These are phyloP conservation scores for Helicosporidium sp. DNA, from an alignment of 139 green algal genomes.

Conservation along the genomic window DNA sequence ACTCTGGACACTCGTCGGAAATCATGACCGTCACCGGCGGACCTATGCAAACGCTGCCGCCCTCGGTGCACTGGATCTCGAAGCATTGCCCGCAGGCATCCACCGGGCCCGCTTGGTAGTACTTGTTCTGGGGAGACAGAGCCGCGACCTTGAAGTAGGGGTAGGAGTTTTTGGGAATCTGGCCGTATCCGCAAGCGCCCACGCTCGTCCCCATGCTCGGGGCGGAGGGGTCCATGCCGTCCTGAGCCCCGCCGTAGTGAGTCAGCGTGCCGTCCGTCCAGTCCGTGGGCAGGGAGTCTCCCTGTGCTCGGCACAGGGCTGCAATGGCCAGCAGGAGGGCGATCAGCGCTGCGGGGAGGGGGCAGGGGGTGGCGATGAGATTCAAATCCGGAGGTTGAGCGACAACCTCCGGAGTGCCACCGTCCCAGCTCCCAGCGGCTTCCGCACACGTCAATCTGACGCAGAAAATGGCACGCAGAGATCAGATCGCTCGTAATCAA, in stretches of 20 bases:
- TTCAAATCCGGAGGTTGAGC: no score
- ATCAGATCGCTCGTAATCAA: no score
- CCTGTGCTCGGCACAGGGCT: slow-evolving; percentile 23
- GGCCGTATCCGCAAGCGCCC: slow-evolving; percentile 10
- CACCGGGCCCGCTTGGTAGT: slow-evolving; percentile 1
- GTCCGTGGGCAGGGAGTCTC: no score
- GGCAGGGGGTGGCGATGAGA: no score
- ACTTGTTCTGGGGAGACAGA: slow-evolving; percentile 3
- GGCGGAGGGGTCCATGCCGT: slow-evolving; percentile 13
- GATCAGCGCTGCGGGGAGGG: no score
- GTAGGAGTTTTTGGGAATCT: slow-evolving; percentile 8
- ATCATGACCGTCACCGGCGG: slow-evolving; percentile 20
- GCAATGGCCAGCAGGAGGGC: no score
- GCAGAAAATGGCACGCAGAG: no score
- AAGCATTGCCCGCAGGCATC: slow-evolving; percentile 12
- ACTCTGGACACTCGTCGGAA: slow-evolving; percentile 29
- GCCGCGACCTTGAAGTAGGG: slow-evolving; percentile 11
- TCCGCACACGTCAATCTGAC: no score
- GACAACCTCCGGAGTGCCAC: no score
- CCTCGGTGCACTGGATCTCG: neutral
- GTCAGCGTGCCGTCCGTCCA: neutral
- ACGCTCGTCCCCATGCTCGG: slow-evolving; percentile 11
- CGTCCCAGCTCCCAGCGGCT: no score
- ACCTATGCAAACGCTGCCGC: no score
- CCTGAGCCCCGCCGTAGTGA: slow-evolving; percentile 6